phyloP scores from a whole-genome alignment of 225 moss, liverwort and hornwort genomes.

The Physcomitrium patens region DNA sequence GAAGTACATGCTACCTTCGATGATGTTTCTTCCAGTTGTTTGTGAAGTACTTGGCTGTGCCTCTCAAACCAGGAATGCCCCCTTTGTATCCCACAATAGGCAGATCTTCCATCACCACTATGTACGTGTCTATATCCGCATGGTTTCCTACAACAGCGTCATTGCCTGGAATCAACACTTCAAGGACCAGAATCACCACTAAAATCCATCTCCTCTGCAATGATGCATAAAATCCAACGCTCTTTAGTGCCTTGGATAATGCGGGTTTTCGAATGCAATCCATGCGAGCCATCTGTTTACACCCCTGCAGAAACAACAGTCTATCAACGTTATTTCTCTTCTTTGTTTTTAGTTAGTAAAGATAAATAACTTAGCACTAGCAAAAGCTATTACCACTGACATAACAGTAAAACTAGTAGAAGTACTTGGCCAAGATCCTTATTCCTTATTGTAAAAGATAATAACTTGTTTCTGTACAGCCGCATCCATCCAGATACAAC shows the following conservation, averaged over 20 bases:
- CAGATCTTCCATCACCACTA: conserved; percentile 36
- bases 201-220: conserved; percentile 29
- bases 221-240: conserved; percentile 15
- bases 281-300: conserved; percentile 29
- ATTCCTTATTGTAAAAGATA: too few relatives aligned
- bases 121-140: conserved; percentile 32
- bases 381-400: not conserved
- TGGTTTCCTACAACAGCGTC: conserved; percentile 18
- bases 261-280: conserved; percentile 19
- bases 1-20: conserved; percentile 22
- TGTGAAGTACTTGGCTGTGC: conserved; percentile 47
- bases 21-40: conserved; percentile 40
- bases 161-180: conserved; percentile 8
- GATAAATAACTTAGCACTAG: too few relatives aligned
- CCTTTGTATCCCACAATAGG: conserved; percentile 43
- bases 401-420: not conserved
- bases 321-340: not conserved
- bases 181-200: conserved; percentile 30
- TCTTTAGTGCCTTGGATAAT: conserved; percentile 9
- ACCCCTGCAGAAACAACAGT: conserved; percentile 3
- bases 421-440: too few relatives aligned
- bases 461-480: too few relatives aligned
- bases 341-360: not conserved
- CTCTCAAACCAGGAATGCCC: conserved; percentile 38
- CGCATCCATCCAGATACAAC: too few relatives aligned